These are phyloP conservation scores for Diospyros kaki DNA, from an alignment of 148 eudicot species.

Conservation along the genomic window DNA sequence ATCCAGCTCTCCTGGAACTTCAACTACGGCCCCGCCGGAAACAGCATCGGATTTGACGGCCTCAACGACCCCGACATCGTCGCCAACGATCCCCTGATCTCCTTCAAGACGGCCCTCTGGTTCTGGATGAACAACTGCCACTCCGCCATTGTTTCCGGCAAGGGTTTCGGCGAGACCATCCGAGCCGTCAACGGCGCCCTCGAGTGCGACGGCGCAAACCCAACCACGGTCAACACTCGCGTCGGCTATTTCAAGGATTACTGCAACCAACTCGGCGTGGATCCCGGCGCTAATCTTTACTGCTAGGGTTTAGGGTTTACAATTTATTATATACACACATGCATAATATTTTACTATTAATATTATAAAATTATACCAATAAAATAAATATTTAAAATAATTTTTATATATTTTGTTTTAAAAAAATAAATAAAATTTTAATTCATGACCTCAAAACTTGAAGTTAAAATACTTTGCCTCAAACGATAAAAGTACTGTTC, in stretches of 20 bases:
- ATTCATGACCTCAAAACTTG: no score
- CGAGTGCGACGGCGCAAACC: slow-evolving; percentile 25
- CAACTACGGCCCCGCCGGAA: slow-evolving; percentile 44
- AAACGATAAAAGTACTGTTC: no score
- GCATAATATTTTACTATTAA: no score
- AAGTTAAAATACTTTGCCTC: no score
- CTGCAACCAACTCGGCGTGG: slow-evolving; percentile 8
- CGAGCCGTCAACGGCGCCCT: slow-evolving; percentile 25
- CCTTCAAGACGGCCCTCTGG: slow-evolving; percentile 28
- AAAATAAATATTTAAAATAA: no score
- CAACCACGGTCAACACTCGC: background rate
- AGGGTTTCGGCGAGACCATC: slow-evolving; percentile 39
- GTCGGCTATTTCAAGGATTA: slow-evolving; percentile 4
- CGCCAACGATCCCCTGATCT: slow-evolving; percentile 20
- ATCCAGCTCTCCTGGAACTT: slow-evolving; percentile 45
- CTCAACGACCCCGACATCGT: slow-evolving; percentile 37
- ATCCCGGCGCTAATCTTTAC: slow-evolving; percentile 2
- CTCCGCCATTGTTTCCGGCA: slow-evolving; percentile 15
- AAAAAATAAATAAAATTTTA: no score
- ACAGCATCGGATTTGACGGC: slow-evolving; percentile 45
- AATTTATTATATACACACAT: no score
- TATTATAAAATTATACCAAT: no score
- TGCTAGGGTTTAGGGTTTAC: background rate
- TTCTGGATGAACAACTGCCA: slow-evolving; percentile 44
- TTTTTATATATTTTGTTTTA: no score